Base-by-base conservation (phyloP, 1,284 basidiomycete species). In the Vanrija sp. region DNA sequence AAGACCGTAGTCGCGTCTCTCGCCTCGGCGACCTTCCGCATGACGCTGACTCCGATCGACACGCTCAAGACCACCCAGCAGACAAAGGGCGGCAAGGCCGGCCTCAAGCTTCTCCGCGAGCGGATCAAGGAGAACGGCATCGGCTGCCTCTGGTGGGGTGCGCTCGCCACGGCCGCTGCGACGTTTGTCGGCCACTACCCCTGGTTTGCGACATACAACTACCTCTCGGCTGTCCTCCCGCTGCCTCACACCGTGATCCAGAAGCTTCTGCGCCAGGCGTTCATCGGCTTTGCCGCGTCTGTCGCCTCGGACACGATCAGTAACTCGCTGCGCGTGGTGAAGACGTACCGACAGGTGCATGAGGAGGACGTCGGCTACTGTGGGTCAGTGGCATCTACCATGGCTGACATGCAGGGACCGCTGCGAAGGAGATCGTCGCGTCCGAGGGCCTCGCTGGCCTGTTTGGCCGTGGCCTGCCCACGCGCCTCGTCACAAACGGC, bases 21-120 rank as follows among this genome's bases (percentile, higher is more conserved):
- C 43, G 62, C 67, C 5, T 68, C 89, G 0, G 89, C 91, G 0
- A 79, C 79, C 10, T 91, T 92, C 73, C 78, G 89, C 42, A 93
- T 94, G 83, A 78, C 87, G 15, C 77, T 94, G 43, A 93, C 89
- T 0, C 91, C 91, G 0, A 82, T 94, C 50, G 91, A 95, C 74
- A 92, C 91, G 0, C 71, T 93, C 60, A 94, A 95, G 81, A 95
- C 91, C 7, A 94, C 90, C 0, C 78, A 94, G 78, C 91, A 95
- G 76, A 89, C 91, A 0, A 86, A 92, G 69, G 91, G 91, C 6
- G 83, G 80, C 5, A 58, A 58, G 57, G 74, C 77, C 0, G 91
- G 89, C 0, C 76, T 86, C 54, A 69, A 71, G 28, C 82, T 94
- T 47, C 76, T 94, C 40, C 81, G 78, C 59, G 78, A 82, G 8